Conservation (phyloP, 108 stramenopile genomes). For the Skeletonema potamos region DNA sequence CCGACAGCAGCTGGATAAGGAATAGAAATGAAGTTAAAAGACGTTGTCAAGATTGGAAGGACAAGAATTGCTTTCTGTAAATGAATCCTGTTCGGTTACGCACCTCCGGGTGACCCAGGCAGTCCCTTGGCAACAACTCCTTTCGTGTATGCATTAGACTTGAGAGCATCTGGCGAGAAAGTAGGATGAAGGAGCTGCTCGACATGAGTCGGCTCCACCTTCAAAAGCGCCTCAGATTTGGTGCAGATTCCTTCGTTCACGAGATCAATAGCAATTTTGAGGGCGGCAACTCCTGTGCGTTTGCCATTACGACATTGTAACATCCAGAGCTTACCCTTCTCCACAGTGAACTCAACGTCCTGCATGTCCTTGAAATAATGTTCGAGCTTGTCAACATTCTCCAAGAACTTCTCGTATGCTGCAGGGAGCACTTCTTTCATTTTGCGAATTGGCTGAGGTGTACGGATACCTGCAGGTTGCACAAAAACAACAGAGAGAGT, state of each 20-base stretch:
- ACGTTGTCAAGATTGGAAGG: too few species aligned
- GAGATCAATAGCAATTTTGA: constrained; percentile 81
- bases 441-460: constrained; percentile 72
- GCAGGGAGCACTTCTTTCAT: constrained; percentile 76
- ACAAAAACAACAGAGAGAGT: not conserved
- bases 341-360: constrained; percentile 91
- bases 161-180: constrained; percentile 54
- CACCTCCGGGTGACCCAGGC: constrained; percentile 71
- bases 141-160: constrained; percentile 57
- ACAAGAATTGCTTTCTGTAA: too few species aligned
- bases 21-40: too few species aligned
- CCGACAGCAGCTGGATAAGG: constrained; percentile 67
- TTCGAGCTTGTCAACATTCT: constrained; percentile 77
- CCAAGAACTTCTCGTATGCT: constrained; percentile 76
- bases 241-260: constrained; percentile 77
- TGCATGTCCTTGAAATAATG: constrained; percentile 88
- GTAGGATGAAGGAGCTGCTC: constrained; percentile 86
- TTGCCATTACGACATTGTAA: constrained; percentile 86
- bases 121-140: constrained; percentile 80
- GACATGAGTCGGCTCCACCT: constrained; percentile 80
- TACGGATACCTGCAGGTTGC: constrained; percentile 62
- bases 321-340: constrained; percentile 90
- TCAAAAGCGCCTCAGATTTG: constrained; percentile 72
- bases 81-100: too few species aligned
- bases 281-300: constrained; percentile 81